These are phyloP conservation scores for Closterium sp. DNA, from an alignment of 139 green algal genomes.

Conservation along the genomic window DNA sequence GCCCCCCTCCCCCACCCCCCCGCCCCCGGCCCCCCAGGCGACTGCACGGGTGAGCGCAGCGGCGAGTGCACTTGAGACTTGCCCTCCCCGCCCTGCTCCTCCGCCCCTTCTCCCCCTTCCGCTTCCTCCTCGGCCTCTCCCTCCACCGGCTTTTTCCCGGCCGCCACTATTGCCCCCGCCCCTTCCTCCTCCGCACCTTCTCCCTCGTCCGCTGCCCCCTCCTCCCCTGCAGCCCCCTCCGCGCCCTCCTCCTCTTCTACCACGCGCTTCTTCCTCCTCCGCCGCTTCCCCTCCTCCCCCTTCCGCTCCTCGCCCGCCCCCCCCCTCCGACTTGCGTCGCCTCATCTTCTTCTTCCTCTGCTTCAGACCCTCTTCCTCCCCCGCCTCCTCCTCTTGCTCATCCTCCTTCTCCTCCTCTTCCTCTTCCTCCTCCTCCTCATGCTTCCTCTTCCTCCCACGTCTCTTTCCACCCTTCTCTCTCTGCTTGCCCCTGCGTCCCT, in stretches of 20 bases:
- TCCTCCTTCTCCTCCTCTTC: not conserved
- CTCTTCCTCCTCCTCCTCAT: too few species aligned
- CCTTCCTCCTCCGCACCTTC: not conserved
- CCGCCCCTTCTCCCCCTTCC: not conserved
- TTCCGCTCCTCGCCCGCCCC: not conserved
- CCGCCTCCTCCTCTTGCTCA: not conserved
- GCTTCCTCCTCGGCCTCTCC: not conserved
- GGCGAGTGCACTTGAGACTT: not conserved
- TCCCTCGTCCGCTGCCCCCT: not conserved
- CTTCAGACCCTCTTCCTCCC: not conserved
- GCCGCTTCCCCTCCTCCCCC: not conserved
- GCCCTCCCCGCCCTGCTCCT: not conserved
- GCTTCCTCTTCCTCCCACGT: too few species aligned
- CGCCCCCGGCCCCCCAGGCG: too few species aligned
- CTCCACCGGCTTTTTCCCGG: not conserved
- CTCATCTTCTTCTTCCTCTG: conserved; percentile 3
- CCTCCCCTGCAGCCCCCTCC: not conserved
- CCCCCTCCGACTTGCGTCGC: not conserved
- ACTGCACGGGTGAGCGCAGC: not conserved
- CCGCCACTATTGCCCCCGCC: not conserved
- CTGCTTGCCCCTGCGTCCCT: not conserved
- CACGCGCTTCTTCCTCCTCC: not conserved
- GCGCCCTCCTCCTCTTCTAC: not conserved
- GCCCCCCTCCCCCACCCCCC: too few species aligned
- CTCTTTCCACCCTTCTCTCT: not conserved